These are phyloP conservation scores for Malassezia cuniculi DNA, from an alignment of 1,284 basidiomycete genomes.

Conservation along the genomic window DNA sequence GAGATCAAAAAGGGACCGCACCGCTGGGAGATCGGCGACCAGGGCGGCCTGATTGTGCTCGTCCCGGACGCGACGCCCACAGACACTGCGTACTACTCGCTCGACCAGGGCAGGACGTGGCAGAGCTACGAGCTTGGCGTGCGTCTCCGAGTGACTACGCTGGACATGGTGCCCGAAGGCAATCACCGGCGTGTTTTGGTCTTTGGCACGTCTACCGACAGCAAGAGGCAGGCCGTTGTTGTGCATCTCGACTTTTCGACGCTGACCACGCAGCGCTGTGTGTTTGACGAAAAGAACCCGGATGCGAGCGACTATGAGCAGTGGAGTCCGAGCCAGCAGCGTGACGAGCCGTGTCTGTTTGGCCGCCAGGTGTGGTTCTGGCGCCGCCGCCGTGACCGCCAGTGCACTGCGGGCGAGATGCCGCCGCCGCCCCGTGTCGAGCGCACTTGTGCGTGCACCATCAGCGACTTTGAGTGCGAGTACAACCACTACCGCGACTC, in stretches of 20 bases:
- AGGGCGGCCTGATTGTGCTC: constrained; percentile 80
- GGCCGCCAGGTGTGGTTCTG: constrained; percentile 40
- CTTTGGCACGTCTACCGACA: constrained; percentile 55
- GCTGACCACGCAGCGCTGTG: constrained; percentile 47
- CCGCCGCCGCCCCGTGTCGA: constrained; percentile 29
- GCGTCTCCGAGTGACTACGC: constrained; percentile 60
- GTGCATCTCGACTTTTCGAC: constrained; percentile 81
- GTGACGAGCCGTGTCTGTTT: constrained; percentile 38
- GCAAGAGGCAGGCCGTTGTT: constrained; percentile 53
- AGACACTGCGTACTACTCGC: constrained; percentile 74
- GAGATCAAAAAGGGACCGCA: constrained; percentile 97
- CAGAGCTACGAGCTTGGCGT: constrained; percentile 73
- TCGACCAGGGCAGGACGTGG: constrained; percentile 78
- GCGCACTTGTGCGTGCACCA: constrained; percentile 32
- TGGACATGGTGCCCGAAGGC: constrained; percentile 80
- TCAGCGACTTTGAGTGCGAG: constrained; percentile 43
- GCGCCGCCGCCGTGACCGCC: constrained; percentile 33
- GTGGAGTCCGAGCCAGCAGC: constrained; percentile 40
- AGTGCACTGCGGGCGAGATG: constrained; percentile 37
- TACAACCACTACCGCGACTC: constrained; percentile 40
- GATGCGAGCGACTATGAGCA: constrained; percentile 39
- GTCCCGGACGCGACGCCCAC: constrained; percentile 89
- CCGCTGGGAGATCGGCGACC: constrained; percentile 95
- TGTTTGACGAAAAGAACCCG: constrained; percentile 22
- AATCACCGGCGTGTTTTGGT: constrained; percentile 82